Conservation (phyloP, 2,329 filamentous ascomycete genomes). For the Ceratocystis diversiconidia region DNA sequence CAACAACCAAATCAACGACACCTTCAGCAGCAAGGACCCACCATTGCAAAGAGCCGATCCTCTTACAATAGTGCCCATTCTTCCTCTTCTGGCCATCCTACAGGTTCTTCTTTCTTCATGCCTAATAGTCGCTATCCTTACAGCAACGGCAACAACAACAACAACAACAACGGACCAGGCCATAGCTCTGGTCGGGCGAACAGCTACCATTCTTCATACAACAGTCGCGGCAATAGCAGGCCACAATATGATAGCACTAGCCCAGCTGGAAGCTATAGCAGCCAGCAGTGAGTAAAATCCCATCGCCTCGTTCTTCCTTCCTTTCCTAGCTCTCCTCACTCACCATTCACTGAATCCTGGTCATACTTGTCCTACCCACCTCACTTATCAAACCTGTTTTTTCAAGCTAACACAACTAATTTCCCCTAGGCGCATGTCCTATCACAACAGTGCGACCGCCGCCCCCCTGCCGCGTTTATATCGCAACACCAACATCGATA, state of each 20-base stretch:
- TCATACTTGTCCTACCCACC: background rate
- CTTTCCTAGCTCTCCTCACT: background rate
- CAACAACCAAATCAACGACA: constrained; percentile 21
- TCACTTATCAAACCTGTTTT: background rate
- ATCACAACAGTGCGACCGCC: background rate
- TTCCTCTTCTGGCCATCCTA: constrained; percentile 51
- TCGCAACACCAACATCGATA: background rate
- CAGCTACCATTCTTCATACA: constrained; percentile 52
- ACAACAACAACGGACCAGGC: constrained; percentile 27
- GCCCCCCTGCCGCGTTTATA: background rate
- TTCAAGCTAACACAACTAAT: background rate
- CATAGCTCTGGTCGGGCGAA: constrained; percentile 44
- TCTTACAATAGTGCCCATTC: constrained; percentile 69
- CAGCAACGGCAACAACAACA: too few relatives aligned
- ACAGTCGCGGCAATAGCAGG: background rate
- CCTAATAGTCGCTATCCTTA: constrained; percentile 70
- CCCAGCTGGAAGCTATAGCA: background rate
- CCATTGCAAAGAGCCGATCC: constrained; percentile 64
- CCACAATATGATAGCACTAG: background rate
- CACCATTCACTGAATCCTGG: background rate
- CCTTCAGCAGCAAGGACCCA: constrained; percentile 36
- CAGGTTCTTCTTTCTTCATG: constrained; percentile 65
- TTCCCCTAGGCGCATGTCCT: constrained; percentile 6
- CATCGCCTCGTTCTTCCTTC: background rate
- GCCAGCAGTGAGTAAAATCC: background rate